A percentile compares a stretch with the other conserved stretches of the same genome.
These are phyloP conservation scores for Yarrowia yakushimensis DNA, from an alignment of 805 yeast genomes.

Conservation along the genomic window DNA sequence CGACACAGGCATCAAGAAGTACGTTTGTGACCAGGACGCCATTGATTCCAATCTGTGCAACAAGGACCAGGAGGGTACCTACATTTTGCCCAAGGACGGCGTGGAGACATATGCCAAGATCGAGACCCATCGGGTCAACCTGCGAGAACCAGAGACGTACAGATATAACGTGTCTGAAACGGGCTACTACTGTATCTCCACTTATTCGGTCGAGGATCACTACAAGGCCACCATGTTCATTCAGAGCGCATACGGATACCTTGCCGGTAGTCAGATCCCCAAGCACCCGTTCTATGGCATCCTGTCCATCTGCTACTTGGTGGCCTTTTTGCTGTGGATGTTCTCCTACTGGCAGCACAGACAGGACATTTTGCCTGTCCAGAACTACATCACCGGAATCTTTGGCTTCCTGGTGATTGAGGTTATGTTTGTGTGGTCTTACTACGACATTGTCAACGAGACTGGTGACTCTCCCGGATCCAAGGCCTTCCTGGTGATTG, in stretches of 20 bases:
- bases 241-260: slow-evolving; percentile 87
- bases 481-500: slow-evolving; percentile 69
- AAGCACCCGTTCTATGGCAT: slow-evolving; percentile 86
- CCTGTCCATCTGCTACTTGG: slow-evolving; percentile 76
- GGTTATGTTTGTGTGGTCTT: slow-evolving; percentile 85
- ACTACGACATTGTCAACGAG: slow-evolving; percentile 76
- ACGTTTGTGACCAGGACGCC: slow-evolving; percentile 72
- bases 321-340: slow-evolving; percentile 75
- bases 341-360: slow-evolving; percentile 83
- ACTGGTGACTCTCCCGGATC: slow-evolving; percentile 52
- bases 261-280: slow-evolving; percentile 88
- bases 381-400: slow-evolving; percentile 84
- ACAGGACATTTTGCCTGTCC: slow-evolving; percentile 82
- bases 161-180: slow-evolving; percentile 66
- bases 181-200: slow-evolving; percentile 89
- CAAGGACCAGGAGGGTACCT: slow-evolving; percentile 53
- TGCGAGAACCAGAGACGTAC: slow-evolving; percentile 57
- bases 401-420: slow-evolving; percentile 78
- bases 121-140: slow-evolving; percentile 51
- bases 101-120: slow-evolving; percentile 52
- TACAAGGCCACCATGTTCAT: slow-evolving; percentile 72
- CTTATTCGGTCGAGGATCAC: slow-evolving; percentile 41
- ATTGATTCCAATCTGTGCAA: slow-evolving; percentile 56
- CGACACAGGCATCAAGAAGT: slow-evolving; percentile 39
- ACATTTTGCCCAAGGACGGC: slow-evolving; percentile 50